Evolutionary conservation across 768 basidiomycete genomes (phyloP), one percentile per base, ranked within the genome.

Genomic region (Lentinus brumalis): DNA sequence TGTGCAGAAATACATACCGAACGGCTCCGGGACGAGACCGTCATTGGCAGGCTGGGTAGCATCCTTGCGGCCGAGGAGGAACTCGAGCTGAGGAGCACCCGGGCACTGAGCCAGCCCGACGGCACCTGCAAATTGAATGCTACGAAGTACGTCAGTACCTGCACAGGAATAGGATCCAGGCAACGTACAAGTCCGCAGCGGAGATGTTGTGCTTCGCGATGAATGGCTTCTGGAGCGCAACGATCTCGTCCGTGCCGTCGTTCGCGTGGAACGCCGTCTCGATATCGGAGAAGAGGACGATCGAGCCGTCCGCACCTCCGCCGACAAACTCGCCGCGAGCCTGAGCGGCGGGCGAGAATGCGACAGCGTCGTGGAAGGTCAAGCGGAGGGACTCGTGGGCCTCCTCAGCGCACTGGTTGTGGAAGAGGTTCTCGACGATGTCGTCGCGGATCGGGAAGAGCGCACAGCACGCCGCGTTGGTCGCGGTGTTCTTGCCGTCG

Each of bases 181-280:
- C 18, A 5, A 70, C 77, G 57, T 57, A 81, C 81, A 83, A 77
- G 69, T 83, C 82, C 39, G 78, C 81, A 31, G 77, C 64, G n/a
- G 74, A 69, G 38, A 79, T 71, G 61, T 76, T 74, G 65, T 78
- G 71, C 30, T 67, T 69, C 21, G 64, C 61, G 35, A 77, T 60
- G 69, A 80, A 71, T 7, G 71, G 73, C 35, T 67, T 71, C 59
- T 78, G 74, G 0, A 58, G 68, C 2, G 73, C 73, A 40, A 81
- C 72, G 53, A 80, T 77, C 41, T 76, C 78, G 59, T 79, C 76
- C 64, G 67, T 65, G 30, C 81, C 80, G 29, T 60, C 62, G 65
- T 83, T 83, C 8, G 80, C 78, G 10, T 70, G 66, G 69, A 78
- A 83, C 3, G 64, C 57, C n/a, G 75, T 69, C 64, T 83, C 83